These are phyloP conservation scores for Leccinum subrobustum DNA, from an alignment of 1,284 basidiomycete genomes.

Conservation along the genomic window DNA sequence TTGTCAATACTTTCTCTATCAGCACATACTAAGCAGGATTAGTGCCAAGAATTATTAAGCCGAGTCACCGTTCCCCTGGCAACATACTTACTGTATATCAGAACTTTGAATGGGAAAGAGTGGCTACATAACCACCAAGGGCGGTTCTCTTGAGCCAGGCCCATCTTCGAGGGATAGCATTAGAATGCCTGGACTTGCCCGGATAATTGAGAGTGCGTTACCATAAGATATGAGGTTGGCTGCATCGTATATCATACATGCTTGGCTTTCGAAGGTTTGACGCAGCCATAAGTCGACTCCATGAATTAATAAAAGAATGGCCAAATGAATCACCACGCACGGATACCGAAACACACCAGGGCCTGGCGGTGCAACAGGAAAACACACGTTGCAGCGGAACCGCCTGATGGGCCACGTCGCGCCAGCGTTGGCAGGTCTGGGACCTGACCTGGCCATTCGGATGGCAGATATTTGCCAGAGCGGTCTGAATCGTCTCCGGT, in stretches of 20 bases:
- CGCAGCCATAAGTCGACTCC: slow-evolving; percentile 7
- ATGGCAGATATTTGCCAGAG: too few species aligned
- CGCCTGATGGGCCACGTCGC: not conserved
- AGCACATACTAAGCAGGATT: not conserved
- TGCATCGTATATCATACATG: slow-evolving; percentile 2
- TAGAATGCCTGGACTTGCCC: slow-evolving; percentile 16
- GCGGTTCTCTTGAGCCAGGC: slow-evolving; percentile 8
- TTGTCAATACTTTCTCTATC: not conserved
- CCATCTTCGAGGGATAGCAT: not conserved
- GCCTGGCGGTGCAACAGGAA: slow-evolving; percentile 2
- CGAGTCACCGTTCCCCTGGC: slow-evolving; percentile 12
- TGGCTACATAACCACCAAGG: slow-evolving; percentile 18
- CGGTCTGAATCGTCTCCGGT: too few species aligned
- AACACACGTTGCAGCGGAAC: slow-evolving; percentile 12
- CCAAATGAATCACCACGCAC: not conserved
- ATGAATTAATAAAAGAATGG: slow-evolving; percentile 6
- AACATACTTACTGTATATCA: too few species aligned
- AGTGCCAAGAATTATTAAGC: slow-evolving; percentile 4
- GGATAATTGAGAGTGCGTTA: slow-evolving; percentile 15
- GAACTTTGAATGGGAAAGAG: too few species aligned
- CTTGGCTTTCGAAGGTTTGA: slow-evolving; percentile 5
- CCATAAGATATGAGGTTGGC: slow-evolving; percentile 7
- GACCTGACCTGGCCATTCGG: too few species aligned
- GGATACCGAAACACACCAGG: not conserved
- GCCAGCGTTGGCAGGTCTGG: too few species aligned